Conservation (phyloP, 2,329 filamentous ascomycete species). For the Graphilbum fragrans region DNA sequence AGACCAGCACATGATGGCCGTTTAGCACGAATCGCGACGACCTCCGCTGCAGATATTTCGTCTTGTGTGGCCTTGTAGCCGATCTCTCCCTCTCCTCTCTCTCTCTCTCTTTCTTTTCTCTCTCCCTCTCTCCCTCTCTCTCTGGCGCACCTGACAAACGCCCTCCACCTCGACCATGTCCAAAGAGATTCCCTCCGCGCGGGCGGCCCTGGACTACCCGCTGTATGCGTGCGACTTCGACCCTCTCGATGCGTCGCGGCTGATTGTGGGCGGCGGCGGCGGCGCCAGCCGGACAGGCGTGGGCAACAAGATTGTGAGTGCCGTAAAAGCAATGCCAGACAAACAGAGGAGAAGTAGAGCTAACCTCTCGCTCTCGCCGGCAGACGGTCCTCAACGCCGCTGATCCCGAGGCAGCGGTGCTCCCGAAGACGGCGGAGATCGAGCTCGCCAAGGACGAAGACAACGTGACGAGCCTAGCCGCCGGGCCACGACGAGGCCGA, state of each 20-base stretch:
- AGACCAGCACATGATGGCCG: too few species aligned
- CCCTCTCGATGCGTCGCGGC: constrained; percentile 59
- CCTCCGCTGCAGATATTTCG: too few species aligned
- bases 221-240: constrained; percentile 85
- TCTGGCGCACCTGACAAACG: background rate
- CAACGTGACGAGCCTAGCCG: constrained; percentile 71
- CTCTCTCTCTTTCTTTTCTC: background rate
- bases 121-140: background rate
- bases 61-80: too few species aligned
- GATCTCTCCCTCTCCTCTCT: too few species aligned
- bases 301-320: constrained; percentile 70
- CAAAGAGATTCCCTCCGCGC: constrained; percentile 34
- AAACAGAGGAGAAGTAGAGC: background rate
- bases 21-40: too few species aligned
- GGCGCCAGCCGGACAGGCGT: constrained; percentile 73
- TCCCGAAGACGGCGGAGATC: constrained; percentile 57
- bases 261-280: constrained; percentile 80
- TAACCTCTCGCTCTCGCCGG: background rate
- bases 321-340: background rate
- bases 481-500: constrained; percentile 47
- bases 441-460: constrained; percentile 77
- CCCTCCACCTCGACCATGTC: background rate
- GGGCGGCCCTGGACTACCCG: constrained; percentile 65
- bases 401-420: constrained; percentile 42
- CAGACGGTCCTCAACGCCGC: constrained; percentile 64